Conservation (phyloP, 2,329 filamentous ascomycete species). For the Fusarium sp. region DNA sequence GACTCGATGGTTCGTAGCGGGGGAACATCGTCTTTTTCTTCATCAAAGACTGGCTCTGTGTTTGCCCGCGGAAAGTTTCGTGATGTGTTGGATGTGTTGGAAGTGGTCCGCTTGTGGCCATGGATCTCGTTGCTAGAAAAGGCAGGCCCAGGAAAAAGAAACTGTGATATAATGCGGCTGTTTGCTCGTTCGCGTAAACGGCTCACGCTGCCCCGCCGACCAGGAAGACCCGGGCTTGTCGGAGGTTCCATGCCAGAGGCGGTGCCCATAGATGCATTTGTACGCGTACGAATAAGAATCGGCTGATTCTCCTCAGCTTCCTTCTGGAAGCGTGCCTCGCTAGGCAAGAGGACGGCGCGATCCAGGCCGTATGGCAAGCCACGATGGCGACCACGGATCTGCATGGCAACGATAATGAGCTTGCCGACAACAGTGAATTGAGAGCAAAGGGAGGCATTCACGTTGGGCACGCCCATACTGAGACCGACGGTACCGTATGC, state of each 20-base stretch:
- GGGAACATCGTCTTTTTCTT: constrained; percentile 49
- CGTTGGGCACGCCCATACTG: constrained; percentile 82
- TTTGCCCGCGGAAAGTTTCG: constrained; percentile 45
- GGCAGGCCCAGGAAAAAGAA: constrained; percentile 66
- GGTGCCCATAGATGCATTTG: constrained; percentile 53
- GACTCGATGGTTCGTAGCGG: constrained; percentile 48
- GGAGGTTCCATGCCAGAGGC: constrained; percentile 50
- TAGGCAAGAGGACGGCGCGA: constrained; percentile 72
- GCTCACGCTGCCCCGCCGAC: constrained; percentile 57
- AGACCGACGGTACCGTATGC: constrained; percentile 96
- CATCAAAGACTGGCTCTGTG: constrained; percentile 49
- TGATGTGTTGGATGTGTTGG: constrained; percentile 50
- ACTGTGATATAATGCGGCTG: constrained; percentile 61
- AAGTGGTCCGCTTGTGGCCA: constrained; percentile 49
- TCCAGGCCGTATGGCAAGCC: constrained; percentile 78
- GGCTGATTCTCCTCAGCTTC: constrained; percentile 66
- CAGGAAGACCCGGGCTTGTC: constrained; percentile 45
- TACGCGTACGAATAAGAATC: constrained; percentile 56
- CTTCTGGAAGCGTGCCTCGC: constrained; percentile 68
- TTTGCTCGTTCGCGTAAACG: constrained; percentile 57
- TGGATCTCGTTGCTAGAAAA: constrained; percentile 53
- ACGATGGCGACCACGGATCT: constrained; percentile 78
- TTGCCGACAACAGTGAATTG: constrained; percentile 84
- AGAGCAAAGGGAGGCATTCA: constrained; percentile 85
- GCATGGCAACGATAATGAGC: constrained; percentile 78